These are phyloP conservation scores for Fomitopsis palustris DNA, from an alignment of 1,284 basidiomycete genomes.

Conservation along the genomic window DNA sequence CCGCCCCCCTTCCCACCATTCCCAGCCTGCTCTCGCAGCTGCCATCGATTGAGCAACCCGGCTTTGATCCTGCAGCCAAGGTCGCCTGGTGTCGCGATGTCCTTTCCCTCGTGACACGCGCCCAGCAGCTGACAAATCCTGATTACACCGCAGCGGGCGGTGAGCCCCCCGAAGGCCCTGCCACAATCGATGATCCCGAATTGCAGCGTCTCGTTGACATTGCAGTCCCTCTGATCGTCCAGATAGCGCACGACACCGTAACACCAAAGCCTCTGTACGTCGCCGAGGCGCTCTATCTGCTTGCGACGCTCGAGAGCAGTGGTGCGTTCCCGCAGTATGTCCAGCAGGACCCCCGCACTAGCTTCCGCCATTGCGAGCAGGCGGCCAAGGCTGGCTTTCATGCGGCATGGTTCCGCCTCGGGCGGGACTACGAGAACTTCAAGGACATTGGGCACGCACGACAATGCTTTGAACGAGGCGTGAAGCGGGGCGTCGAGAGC, in stretches of 20 bases:
- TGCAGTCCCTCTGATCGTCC: conserved; percentile 62
- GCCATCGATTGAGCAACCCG: conserved; percentile 43
- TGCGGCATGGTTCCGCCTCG: conserved; percentile 86
- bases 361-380: conserved; percentile 87
- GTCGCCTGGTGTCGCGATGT: conserved; percentile 80
- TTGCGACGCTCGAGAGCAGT: conserved; percentile 67
- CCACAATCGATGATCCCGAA: conserved; percentile 57
- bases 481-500: conserved; percentile 20
- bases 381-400: conserved; percentile 73
- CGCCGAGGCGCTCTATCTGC: conserved; percentile 73
- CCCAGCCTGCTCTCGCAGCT: conserved; percentile 48
- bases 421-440: conserved; percentile 89
- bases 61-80: conserved; percentile 53
- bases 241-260: conserved; percentile 37
- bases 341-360: conserved; percentile 67
- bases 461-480: conserved; percentile 23
- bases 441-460: conserved; percentile 47
- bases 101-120: conserved; percentile 72
- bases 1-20: conserved; percentile 61
- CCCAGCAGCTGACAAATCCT: conserved; percentile 36
- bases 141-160: conserved; percentile 35
- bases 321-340: conserved; percentile 64
- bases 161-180: conserved; percentile 40
- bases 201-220: conserved; percentile 61
- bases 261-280: conserved; percentile 44